Percentiles rank a stretch among this genome's conserved stretches.
Conservation (phyloP, 2,329 filamentous ascomycete species). For the Raffaelea deltoideospora region DNA sequence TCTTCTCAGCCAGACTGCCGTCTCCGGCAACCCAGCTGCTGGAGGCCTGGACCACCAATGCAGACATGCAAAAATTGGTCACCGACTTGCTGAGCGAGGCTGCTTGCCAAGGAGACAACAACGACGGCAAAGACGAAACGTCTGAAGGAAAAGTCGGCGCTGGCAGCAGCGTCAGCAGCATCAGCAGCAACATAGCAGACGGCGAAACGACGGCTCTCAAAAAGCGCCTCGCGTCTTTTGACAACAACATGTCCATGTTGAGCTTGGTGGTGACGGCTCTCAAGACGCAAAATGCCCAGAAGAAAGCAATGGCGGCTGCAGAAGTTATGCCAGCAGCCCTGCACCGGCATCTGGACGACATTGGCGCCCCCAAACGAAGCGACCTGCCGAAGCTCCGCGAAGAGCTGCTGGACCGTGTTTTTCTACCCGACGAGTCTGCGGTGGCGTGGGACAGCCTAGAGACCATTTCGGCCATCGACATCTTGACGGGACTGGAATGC, state of each 20-base stretch:
- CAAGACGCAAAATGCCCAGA: too few relatives aligned
- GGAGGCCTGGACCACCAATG: conserved; percentile 8
- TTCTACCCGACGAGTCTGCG: conserved; percentile 1
- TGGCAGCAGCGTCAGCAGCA: too few relatives aligned
- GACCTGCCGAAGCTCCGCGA: background rate
- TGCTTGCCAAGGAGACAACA: background rate
- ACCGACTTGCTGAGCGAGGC: conserved; percentile 1
- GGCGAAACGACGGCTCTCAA: background rate
- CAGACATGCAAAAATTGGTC: conserved; percentile 3
- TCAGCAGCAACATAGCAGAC: too few relatives aligned
- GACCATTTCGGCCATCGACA: conserved; percentile 6
- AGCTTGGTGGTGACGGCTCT: conserved; percentile 6
- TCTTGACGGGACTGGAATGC: conserved; percentile 5
- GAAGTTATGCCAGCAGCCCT: background rate
- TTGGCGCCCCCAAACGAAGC: background rate
- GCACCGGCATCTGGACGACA: background rate
- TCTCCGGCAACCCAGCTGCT: conserved; percentile 6
- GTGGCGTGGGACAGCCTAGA: conserved; percentile 7
- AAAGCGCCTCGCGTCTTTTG: conserved; percentile 5
- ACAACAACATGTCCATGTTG: conserved; percentile 5
- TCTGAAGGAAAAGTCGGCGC: too few relatives aligned
- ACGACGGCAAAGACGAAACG: too few relatives aligned
- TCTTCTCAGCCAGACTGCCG: conserved; percentile 4
- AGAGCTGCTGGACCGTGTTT: conserved; percentile 2
- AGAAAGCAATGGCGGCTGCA: too few relatives aligned